phyloP scores from a whole-genome alignment of 2,329 filamentous ascomycete genomes.

The Ramularia endophylla region DNA sequence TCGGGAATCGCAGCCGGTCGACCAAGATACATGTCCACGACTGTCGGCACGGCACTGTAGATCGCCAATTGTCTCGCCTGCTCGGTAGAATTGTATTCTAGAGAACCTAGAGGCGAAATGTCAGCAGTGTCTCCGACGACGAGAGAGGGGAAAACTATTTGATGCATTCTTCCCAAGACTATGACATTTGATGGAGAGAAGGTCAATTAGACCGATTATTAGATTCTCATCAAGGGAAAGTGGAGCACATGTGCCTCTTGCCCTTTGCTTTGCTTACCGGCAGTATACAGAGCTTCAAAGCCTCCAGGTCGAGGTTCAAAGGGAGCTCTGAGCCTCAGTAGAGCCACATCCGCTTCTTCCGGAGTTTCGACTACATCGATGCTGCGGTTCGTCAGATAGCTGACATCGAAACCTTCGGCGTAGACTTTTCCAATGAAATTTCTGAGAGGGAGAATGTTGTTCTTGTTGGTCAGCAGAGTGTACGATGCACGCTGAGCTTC shows the following conservation, averaged over 20 bases:
- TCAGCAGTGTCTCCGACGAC: no score
- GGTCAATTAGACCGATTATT: no score
- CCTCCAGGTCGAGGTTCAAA: constrained; percentile 39
- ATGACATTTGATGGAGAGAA: no score
- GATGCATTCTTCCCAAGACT: no score
- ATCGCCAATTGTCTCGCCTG: constrained; percentile 35
- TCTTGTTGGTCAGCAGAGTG: constrained; percentile 34
- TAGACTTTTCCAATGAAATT: constrained; percentile 28
- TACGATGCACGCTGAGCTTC: constrained; percentile 35
- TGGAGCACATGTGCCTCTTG: no score
- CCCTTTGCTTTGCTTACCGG: no score
- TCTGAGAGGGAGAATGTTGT: constrained; percentile 28
- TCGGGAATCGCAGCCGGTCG: constrained; percentile 41
- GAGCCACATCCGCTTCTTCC: constrained; percentile 37
- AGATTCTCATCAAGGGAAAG: no score
- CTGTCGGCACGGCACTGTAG: constrained; percentile 34
- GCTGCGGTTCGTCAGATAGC: constrained; percentile 29
- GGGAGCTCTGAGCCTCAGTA: constrained; percentile 37
- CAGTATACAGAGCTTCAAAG: constrained; percentile 37
- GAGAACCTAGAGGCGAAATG: no score
- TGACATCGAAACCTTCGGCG: constrained; percentile 32
- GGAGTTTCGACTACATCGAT: constrained; percentile 32
- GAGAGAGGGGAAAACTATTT: no score
- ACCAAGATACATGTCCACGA: constrained; percentile 42
- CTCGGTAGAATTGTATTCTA: constrained; percentile 39